Evolutionary conservation across 2,329 filamentous ascomycete species (phyloP), one percentile per base, ranked within the genome.

Genomic region (Penicillium sp.): DNA sequence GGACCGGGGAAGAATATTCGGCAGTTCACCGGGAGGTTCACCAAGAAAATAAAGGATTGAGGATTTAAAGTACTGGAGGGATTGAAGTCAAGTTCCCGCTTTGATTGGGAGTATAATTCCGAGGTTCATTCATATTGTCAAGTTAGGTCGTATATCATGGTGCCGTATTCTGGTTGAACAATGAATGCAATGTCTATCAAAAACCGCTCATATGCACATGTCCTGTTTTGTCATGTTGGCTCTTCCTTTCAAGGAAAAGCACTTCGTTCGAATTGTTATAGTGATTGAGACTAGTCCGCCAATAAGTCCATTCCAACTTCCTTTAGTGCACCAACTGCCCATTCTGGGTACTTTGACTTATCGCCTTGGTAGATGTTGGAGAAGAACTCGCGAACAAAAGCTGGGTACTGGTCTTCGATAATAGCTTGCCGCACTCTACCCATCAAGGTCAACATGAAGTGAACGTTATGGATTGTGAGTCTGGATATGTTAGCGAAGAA

Each of bases 391-490:
- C 79, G 85, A 58, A 97, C 71, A 66, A 94, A 96, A 2, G 79
- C 82, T 1, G 94, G 92, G 71, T 89, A 97, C 49, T 80, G 76
- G 69, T 96, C 92, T 58, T 88, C 88, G 7, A 96, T 77, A 59
- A 97, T 91, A 15, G 94, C 86, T 59, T 89, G 80, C 56, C 93
- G 83, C 12, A 86, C 83, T 57, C 83, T 78, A 20, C 82, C 79
- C 92, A 97, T 97, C 65, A 99, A 77, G 57, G 88, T 83, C 51
- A 99, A 80, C 71, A 96, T 85, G 69, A 96, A 96, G 77, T 92
- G 91, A 25, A 99, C 90, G 69, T 99, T 99, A 74, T 99, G 94
- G 69, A 97, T 91, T 1, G 91, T 96, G 52, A 99, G 78, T 23
- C 90, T 79, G 85, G 82, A 11, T 2, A 27, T 46, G 46, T 67